Evolutionary conservation across 2,329 filamentous ascomycete genomes (phyloP).

Genomic region (Byssothecium circinans): DNA sequence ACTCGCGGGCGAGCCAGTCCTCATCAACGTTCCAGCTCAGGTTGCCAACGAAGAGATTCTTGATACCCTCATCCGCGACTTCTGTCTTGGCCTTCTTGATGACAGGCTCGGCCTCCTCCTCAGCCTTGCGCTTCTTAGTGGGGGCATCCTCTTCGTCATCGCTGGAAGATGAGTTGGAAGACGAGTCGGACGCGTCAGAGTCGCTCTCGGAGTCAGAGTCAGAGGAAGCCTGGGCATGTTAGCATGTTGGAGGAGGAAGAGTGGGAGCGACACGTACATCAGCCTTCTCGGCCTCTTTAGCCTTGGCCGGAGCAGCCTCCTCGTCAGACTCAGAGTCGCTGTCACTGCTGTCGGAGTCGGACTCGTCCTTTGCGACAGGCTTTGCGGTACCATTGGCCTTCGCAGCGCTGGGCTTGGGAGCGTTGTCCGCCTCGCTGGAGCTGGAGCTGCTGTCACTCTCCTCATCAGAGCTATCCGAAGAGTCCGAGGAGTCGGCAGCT

Average conservation of each 20-base stretch:
- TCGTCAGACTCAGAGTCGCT: constrained; percentile 21
- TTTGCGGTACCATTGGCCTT: constrained; percentile 8
- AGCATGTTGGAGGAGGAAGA: constrained; percentile 7
- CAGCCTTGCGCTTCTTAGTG: constrained; percentile 70
- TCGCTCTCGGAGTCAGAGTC: constrained; percentile 27
- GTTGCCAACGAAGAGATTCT: constrained; percentile 86
- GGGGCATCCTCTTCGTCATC: constrained; percentile 42
- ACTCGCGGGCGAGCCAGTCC: constrained; percentile 76
- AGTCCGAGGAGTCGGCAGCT: constrained; percentile 11
- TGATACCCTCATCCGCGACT: constrained; percentile 50
- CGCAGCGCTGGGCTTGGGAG: background rate
- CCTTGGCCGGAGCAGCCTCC: constrained; percentile 30
- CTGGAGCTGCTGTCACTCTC: constrained; percentile 1
- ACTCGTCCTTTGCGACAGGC: constrained; percentile 25
- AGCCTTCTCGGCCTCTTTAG: constrained; percentile 24
- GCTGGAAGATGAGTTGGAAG: constrained; percentile 32
- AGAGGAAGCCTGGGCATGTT: constrained; percentile 31
- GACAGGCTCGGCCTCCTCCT: constrained; percentile 53
- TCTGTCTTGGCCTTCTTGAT: constrained; percentile 72
- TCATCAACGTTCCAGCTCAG: constrained; percentile 91
- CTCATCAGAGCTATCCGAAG: constrained; percentile 22
- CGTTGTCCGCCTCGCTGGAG: constrained; percentile 31
- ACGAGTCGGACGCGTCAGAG: constrained; percentile 38
- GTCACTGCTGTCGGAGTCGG: constrained; percentile 40
- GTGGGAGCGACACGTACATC: constrained; percentile 17